Evolutionary conservation across 306 rosid genomes (phyloP).

Genomic region (Quercus rubra): DNA sequence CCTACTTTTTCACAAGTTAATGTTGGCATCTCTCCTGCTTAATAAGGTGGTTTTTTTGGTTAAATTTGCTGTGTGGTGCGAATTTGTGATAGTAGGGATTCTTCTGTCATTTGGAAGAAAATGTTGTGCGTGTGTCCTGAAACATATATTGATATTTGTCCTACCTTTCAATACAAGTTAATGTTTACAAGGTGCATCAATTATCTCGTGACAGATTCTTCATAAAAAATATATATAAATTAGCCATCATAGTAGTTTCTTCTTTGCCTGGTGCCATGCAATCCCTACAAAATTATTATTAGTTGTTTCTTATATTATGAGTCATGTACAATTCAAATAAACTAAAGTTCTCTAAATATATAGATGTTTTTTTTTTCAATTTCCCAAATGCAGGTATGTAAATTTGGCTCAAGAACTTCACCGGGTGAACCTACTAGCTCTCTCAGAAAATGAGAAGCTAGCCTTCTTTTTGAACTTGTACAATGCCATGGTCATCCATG

Average conservation of each 20-base stretch:
- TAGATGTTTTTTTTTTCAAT: not conserved
- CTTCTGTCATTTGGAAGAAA: no score
- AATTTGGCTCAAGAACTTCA: slow-evolving; percentile 74
- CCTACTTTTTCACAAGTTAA: no score
- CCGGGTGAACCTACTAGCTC: slow-evolving; percentile 59
- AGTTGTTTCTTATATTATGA: not conserved
- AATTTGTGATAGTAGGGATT: not conserved
- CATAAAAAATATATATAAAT: not conserved
- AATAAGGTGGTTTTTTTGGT: no score
- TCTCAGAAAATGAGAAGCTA: slow-evolving; percentile 64
- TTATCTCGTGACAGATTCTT: no score
- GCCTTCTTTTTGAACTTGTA: slow-evolving; percentile 87
- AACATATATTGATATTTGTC: no score
- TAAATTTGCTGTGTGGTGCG: no score
- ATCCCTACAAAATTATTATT: not conserved
- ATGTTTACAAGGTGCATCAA: no score
- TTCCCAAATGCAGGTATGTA: slow-evolving; percentile 56
- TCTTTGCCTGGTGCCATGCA: not conserved
- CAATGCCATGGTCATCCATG: slow-evolving; percentile 97
- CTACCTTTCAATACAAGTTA: no score
- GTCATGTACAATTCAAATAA: not conserved
- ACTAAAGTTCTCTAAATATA: not conserved
- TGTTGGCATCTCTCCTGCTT: no score
- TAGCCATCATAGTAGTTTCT: not conserved
- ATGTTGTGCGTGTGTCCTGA: no score